A percentile compares a stretch with the other conserved stretches of the same genome.
These are phyloP conservation scores for Vigna angularis DNA, from an alignment of 306 rosid genomes.

Conservation along the genomic window DNA sequence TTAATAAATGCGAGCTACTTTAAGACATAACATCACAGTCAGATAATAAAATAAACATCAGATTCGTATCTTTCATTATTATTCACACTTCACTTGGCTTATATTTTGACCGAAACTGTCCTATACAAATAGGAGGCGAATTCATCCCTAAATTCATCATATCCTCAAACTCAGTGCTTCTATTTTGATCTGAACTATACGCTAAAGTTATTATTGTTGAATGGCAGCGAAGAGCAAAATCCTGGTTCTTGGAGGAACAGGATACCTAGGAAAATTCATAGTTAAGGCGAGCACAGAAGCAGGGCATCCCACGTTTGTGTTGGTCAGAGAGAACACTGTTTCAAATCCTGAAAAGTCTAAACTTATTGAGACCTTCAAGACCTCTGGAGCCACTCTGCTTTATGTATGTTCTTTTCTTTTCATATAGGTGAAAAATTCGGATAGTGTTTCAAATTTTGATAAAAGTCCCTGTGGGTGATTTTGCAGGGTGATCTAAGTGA, in stretches of 20 bases:
- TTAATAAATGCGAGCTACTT: too few species aligned
- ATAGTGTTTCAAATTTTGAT: neutral
- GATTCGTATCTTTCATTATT: too few species aligned
- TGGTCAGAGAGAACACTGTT: conserved; percentile 44
- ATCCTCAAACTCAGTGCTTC: neutral
- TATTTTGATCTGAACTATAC: neutral
- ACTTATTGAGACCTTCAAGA: conserved; percentile 48
- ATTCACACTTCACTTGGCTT: too few species aligned
- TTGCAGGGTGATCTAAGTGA: conserved; percentile 50
- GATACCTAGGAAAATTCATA: conserved; percentile 31
- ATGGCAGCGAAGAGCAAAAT: conserved; percentile 56
- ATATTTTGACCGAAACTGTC: neutral
- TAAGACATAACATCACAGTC: too few species aligned
- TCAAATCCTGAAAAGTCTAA: conserved; percentile 47
- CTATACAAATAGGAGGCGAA: conserved; percentile 9
- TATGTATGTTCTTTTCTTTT: conserved; percentile 37
- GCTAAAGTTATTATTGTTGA: neutral
- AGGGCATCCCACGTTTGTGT: conserved; percentile 51
- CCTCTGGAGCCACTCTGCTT: conserved; percentile 46
- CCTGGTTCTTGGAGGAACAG: conserved; percentile 53
- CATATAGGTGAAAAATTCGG: too few species aligned
- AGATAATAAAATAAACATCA: too few species aligned
- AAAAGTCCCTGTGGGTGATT: neutral
- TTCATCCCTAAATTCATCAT: neutral
- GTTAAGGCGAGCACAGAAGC: conserved; percentile 51